Percentiles rank a stretch among this genome's conserved stretches.
phyloP scores from a whole-genome alignment of 768 basidiomycete species.

The Termitomyces sp. region DNA sequence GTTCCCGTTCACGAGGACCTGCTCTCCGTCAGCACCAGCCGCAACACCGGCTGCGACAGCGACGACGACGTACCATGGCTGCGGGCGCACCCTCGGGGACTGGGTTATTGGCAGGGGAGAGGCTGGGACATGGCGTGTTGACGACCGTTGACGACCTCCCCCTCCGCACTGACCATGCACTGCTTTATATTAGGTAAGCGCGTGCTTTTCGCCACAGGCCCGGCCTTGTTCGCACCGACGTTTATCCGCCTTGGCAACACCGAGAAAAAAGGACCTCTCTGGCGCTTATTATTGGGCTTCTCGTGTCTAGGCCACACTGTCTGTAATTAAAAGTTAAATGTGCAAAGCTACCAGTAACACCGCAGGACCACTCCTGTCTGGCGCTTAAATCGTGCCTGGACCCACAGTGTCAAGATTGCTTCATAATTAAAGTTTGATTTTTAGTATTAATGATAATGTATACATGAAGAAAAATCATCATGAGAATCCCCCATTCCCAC shows the following conservation, averaged over 20 bases:
- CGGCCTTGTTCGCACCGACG: not conserved
- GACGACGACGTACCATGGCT: not conserved
- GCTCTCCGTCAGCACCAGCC: slow-evolving; percentile 6
- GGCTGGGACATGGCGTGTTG: not conserved
- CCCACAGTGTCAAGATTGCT: no score
- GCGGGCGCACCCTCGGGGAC: not conserved
- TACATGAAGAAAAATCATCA: no score
- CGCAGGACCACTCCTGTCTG: no score
- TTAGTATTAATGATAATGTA: no score
- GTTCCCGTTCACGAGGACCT: slow-evolving; percentile 70
- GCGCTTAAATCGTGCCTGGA: no score
- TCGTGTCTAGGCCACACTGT: no score
- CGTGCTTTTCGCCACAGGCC: not conserved
- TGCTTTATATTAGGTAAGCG: not conserved
- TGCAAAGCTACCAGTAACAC: no score
- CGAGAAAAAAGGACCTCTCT: no score
- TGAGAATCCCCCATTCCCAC: no score
- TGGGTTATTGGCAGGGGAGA: not conserved
- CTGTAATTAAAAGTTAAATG: no score
- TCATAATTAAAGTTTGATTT: no score
- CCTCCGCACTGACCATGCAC: not conserved
- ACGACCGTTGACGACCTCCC: not conserved
- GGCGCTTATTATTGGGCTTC: no score
- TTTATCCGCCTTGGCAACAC: not conserved
- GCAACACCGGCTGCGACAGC: not conserved